Evolutionary conservation across 2,329 filamentous ascomycete species (phyloP).

Genomic region (Penicillium freii): DNA sequence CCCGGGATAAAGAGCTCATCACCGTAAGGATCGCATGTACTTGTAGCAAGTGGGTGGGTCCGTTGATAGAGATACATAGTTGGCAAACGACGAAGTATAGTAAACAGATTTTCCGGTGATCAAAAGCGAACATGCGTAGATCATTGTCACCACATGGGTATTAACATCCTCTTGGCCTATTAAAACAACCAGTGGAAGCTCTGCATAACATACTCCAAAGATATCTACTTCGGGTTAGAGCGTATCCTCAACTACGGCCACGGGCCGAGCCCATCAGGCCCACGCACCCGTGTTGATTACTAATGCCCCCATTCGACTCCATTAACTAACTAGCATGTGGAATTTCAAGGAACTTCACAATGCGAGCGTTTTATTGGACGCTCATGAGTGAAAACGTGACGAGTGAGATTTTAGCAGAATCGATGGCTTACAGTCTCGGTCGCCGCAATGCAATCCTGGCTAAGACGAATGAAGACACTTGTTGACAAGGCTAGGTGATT

Average conservation of each 20-base stretch:
- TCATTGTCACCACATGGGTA: background rate
- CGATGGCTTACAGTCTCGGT: no score
- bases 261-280: background rate
- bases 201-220: no score
- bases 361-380: background rate
- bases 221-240: background rate
- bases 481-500: background rate
- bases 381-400: background rate
- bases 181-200: no score
- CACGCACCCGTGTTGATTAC: background rate
- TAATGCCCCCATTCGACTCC: background rate
- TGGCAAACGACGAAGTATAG: background rate
- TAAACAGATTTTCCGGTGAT: no score
- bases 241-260: background rate
- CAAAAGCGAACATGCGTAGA: background rate
- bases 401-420: no score
- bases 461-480: background rate
- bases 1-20: background rate
- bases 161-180: no score
- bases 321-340: background rate
- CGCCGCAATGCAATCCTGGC: background rate
- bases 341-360: background rate
- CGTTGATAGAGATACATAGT: background rate
- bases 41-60: no score
- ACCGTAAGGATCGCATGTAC: background rate